phyloP scores from a whole-genome alignment of 2,329 filamentous ascomycete genomes.

The Bipolaris bicolor region DNA sequence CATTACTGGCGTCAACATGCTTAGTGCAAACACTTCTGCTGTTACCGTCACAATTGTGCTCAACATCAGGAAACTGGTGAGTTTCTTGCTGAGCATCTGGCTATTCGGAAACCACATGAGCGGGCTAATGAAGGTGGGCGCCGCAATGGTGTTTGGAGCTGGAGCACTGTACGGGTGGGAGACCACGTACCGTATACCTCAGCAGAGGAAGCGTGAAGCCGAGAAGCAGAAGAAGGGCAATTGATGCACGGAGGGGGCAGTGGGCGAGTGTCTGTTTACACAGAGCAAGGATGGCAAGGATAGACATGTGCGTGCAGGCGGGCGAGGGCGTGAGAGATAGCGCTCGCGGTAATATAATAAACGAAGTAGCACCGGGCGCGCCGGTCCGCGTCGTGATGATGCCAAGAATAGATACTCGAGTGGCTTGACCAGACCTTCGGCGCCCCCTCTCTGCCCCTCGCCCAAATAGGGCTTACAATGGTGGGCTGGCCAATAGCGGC shows the following conservation, averaged over 20 bases:
- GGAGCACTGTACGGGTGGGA: constrained; percentile 92
- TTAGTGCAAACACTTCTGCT: constrained; percentile 86
- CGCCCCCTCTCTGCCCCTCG: constrained; percentile 8
- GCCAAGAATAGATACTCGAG: constrained; percentile 10
- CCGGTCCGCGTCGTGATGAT: not conserved
- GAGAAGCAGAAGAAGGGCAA: constrained; percentile 35
- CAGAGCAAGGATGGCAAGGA: not conserved
- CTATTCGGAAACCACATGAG: constrained; percentile 87
- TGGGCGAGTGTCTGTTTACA: not conserved
- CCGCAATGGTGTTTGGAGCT: constrained; percentile 83
- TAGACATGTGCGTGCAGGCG: not conserved
- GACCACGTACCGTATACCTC: constrained; percentile 55
- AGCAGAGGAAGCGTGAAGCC: constrained; percentile 42
- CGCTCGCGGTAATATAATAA: not conserved
- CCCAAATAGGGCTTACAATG: constrained; percentile 1
- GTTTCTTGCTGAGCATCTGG: constrained; percentile 88
- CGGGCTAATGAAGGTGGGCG: constrained; percentile 77
- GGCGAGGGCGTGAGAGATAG: not conserved
- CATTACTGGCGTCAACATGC: constrained; percentile 93
- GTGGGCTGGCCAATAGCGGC: constrained; percentile 17
- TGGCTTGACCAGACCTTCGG: not conserved
- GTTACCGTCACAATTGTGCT: constrained; percentile 95
- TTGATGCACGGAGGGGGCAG: constrained; percentile 13
- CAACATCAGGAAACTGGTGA: constrained; percentile 93
- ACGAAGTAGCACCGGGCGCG: constrained; percentile 3